phyloP scores from a whole-genome alignment of 352 stramenopile genomes.

The Phytophthora idaei region DNA sequence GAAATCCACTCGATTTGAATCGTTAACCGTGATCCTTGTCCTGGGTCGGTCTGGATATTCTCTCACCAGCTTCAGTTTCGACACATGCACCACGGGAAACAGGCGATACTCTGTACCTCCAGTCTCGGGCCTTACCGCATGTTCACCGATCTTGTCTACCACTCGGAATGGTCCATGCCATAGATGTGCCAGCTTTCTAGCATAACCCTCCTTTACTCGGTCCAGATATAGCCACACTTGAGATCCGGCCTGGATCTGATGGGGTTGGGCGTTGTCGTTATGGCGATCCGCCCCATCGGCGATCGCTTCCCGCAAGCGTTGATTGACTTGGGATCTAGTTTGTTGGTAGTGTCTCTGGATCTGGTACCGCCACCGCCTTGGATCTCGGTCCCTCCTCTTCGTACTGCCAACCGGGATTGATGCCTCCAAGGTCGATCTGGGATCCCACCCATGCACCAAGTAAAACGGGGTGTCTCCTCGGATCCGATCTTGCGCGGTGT shows the following conservation, averaged over 20 bases:
- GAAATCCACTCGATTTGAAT: slow-evolving; percentile 24
- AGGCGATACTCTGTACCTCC: slow-evolving; percentile 9
- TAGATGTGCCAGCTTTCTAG: slow-evolving; percentile 13
- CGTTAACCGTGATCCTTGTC: neutral
- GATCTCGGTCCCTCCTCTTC: neutral
- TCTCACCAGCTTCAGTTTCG: slow-evolving; percentile 20
- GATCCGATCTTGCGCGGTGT: too few species aligned
- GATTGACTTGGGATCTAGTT: neutral
- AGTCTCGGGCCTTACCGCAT: slow-evolving; percentile 10
- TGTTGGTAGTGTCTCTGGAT: slow-evolving; percentile 11
- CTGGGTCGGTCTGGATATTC: slow-evolving; percentile 9
- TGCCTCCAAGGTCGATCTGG: slow-evolving; percentile 21
- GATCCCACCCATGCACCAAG: neutral
- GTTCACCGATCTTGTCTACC: slow-evolving; percentile 13
- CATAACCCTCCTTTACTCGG: slow-evolving; percentile 10
- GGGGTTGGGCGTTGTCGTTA: slow-evolving; percentile 2
- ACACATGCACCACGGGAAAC: slow-evolving; percentile 31
- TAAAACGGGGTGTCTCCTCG: too few species aligned
- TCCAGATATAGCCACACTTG: slow-evolving; percentile 14
- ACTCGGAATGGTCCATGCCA: slow-evolving; percentile 36
- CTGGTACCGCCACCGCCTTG: slow-evolving; percentile 8
- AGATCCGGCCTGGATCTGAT: neutral
- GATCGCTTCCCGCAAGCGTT: neutral
- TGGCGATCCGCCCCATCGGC: neutral
- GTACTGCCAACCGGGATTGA: neutral